Base-by-base conservation (phyloP, 2,329 filamentous ascomycete species). In the Penicillium sp. region DNA sequence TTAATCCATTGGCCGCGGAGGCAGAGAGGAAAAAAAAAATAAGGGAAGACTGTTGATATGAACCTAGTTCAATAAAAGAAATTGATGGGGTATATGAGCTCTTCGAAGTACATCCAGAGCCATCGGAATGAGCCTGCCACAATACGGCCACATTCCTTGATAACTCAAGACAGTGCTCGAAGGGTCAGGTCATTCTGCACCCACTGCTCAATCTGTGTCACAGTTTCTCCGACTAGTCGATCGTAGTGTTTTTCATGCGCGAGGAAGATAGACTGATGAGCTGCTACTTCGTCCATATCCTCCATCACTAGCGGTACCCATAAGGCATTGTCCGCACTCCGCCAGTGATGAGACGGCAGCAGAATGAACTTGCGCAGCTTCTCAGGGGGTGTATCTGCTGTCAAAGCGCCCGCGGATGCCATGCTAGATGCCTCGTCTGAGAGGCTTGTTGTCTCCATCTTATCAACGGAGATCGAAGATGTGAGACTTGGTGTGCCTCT, bases 301-400 rank as follows among this genome's bases (percentile, higher is more conserved):
- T 88, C 83, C 90, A 97, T 95, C 67, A 87, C 87, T 3, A 96
- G 83, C 46, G 87, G 81, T 1, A 92, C 78, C 92, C 93, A 96
- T 14, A 87, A 84, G 4, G 83, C 77, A 70, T 96, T 91, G 43
- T 81, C 77, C 57, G 80, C 77, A 7, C 85, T 86, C 52, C 73
- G 76, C 21, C 79, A 74, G 52, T 83, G 79, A 51, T 79, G 79
- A 0, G 89, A 77, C 1, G 84, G 91, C 3, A 93, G 75, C 65
- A 87, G 86, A 75, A 91, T 96, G 73, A 97, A 96, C 68, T 90
- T 93, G 57, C 85, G 84, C 49, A 89, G 81, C 65, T 87, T 88
- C 46, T 73, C 87, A 48, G 73, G 49, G 37, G 19, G 19, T 22
- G 37, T 42, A 21, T 42, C 37, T 4, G 37, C n/a, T 13, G 37